Conservation (phyloP, 768 basidiomycete genomes). For the Russula dissimulans region DNA sequence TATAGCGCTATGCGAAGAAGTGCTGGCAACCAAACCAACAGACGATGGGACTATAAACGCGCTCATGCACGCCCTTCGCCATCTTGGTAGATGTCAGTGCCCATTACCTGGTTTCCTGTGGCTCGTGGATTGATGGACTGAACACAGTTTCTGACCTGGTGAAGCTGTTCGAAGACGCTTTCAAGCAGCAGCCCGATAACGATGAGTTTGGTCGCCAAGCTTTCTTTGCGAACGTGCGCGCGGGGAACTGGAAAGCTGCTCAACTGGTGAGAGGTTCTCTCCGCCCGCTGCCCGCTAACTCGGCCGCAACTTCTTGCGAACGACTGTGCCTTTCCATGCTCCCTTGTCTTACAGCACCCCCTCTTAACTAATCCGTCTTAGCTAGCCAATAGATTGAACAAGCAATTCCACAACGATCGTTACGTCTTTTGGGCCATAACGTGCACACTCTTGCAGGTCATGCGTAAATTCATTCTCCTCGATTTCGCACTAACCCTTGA, state of each 20-base stretch:
- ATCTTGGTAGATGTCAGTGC: constrained; percentile 56
- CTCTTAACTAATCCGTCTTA: constrained; percentile 24
- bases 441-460: constrained; percentile 70
- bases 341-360: neutral
- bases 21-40: constrained; percentile 61
- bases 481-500: neutral
- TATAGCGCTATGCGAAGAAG: constrained; percentile 67
- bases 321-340: neutral
- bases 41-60: constrained; percentile 67
- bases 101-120: neutral
- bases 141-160: constrained; percentile 64
- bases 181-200: constrained; percentile 68
- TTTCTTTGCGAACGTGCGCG: constrained; percentile 76
- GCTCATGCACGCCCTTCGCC: constrained; percentile 77
- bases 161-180: constrained; percentile 79
- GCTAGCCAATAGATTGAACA: constrained; percentile 76
- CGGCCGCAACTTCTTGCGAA: neutral
- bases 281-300: neutral
- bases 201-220: constrained; percentile 80
- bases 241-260: constrained; percentile 76
- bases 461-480: neutral
- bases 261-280: constrained; percentile 50
- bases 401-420: constrained; percentile 72
- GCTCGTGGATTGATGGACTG: neutral
- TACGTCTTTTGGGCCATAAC: constrained; percentile 81